phyloP scores from a whole-genome alignment of 1,284 basidiomycete species.

The Ustilago vetiveriae region DNA sequence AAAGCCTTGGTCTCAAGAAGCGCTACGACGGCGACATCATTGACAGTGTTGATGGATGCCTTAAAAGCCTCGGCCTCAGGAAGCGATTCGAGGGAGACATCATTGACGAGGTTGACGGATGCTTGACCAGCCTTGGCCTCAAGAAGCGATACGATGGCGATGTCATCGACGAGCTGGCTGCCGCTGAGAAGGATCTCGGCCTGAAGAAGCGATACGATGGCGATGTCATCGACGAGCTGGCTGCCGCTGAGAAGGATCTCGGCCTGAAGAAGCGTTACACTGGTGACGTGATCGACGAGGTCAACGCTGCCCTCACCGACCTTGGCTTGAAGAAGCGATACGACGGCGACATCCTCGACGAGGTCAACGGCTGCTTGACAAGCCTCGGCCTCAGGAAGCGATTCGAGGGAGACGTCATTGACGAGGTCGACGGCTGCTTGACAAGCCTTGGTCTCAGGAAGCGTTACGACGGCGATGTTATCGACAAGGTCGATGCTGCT shows the following conservation, averaged over 20 bases:
- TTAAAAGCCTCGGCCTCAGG: background rate
- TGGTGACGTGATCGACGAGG: background rate
- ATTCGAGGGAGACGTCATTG: background rate
- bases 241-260: background rate
- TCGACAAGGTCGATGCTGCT: slow-evolving; percentile 8
- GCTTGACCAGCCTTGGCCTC: background rate
- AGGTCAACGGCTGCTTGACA: background rate
- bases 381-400: background rate
- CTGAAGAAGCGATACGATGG: background rate
- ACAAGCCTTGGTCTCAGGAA: background rate
- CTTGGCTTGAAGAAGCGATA: background rate
- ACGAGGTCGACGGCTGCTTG: background rate
- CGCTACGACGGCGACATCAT: background rate
- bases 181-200: background rate
- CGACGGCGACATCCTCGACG: slow-evolving; percentile 1
- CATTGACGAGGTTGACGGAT: background rate
- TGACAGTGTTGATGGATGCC: background rate
- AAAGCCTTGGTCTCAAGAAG: slow-evolving; percentile 2
- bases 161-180: slow-evolving; percentile 1
- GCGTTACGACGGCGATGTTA: slow-evolving; percentile 1
- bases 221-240: slow-evolving; percentile 6
- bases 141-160: background rate
- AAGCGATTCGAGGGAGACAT: background rate
- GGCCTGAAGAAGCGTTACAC: background rate
- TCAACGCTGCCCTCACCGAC: background rate